Evolutionary conservation across 768 basidiomycete species (phyloP), one percentile per base, ranked within the genome.

Genomic region (Rhizopogon rudus): DNA sequence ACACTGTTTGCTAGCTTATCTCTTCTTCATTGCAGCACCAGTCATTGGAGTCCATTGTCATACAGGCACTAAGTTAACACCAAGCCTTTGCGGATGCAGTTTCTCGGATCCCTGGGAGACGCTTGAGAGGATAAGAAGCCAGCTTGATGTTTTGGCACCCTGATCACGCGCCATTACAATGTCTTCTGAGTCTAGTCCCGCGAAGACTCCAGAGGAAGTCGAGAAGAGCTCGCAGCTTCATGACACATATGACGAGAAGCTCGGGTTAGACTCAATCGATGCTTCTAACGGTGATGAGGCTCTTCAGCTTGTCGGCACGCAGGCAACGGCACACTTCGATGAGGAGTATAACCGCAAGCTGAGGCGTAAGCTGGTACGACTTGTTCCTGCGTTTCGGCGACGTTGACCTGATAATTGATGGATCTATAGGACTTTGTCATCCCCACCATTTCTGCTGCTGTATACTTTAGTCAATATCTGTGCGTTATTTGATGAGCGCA

Each of bases 381-480:
- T 28, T 51, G 13, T 29, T 50, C 33, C 28, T 41, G 22, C 45
- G 43, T n/a, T 20, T 14, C 41, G 7, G 3, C 13, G 16, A 22
- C 17, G 33, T 46, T 13, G 12, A 31, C 35, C 14, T 25, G 20
- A 49, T 3, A 9, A 25, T 49, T 13, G 14, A 37, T 3, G 20
- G 12, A 44, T 28, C n/a, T 13, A 3, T 52, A 81, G 81, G 82
- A 83, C 61, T 51, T 71, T 2, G 58, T 81, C 42, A 82, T 84
- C 45, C 79, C 80, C 1, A 77, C 82, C 3, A 66, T 83, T 13
- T 80, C 79, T 58, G 83, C 84, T 1, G 81, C 82, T 3, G 84
- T 86, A 12, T 87, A 86, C 66, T 87, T 87, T 63, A 82, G 81
- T 1, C 83, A 87, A 61, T 86, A 80, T 60, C 63, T 86, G 82